Base-by-base conservation (phyloP, 306 rosid genomes). In the Adenanthera pavonina region DNA sequence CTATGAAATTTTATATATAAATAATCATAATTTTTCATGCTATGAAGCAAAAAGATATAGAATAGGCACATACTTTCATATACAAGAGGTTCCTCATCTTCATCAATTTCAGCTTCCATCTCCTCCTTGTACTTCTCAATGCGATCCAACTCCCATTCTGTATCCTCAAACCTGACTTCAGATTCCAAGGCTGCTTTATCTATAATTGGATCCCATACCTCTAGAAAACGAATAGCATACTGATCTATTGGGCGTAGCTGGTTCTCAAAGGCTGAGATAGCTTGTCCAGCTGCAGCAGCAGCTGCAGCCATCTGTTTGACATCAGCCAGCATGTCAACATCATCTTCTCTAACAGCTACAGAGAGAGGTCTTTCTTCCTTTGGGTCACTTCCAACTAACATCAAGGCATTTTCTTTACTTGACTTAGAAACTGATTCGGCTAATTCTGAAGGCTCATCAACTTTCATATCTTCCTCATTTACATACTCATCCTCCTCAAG, bases 31-130 rank as follows among this genome's bases (percentile, higher is more conserved):
- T 61, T 67, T 68, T 8, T 65, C 77, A 56, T 48, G 40, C 33
- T 35, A 78, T 53, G 78, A 69, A 88, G 60, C 44, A 74, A 54
- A 81, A 64, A 78, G 33, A 61, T 56, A 13, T 41, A 16, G 78
- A 48, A 71, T 38, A 69, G 84, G 73, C 9, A 78, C 97, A 71
- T 91, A 95, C 99, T 89, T 90, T 95, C 99, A 87, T 95, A 95
- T n/a, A 93, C 90, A 82, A 95, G 92, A 83, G 98, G 99, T 69
- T 95, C 99, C 84, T 95, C 99, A 75, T 95, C 99, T 88, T 95
- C 99, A 75, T 95, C 99, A 86, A 95, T 89, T 87, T 95, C 99
- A 17, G 98, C 98, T 88, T 95, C 99, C 99, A 95, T 92, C 85
- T 95, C 99, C 70, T 95, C 99, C 93, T 93, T 95, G 84, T 90